Conservation (phyloP, 148 eudicot species). For the Vaccinium myrtillus region DNA sequence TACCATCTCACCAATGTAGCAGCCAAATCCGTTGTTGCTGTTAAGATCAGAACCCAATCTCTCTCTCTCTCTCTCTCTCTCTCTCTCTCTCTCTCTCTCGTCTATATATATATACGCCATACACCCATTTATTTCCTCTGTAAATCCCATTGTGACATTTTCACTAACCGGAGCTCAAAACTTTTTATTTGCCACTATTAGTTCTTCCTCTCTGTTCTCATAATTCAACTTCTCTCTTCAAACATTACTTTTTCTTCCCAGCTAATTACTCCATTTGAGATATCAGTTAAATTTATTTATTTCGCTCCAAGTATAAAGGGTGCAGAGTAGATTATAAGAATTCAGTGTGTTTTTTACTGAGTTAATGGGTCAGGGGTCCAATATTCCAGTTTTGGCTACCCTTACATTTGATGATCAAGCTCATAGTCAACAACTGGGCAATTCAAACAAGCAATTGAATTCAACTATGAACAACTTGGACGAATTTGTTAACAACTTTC, state of each 20-base stretch:
- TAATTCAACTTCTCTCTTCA: background rate
- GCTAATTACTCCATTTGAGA: background rate
- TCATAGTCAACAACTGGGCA: background rate
- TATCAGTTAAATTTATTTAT: background rate
- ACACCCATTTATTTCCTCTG: background rate
- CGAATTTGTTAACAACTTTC: background rate
- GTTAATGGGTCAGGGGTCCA: background rate
- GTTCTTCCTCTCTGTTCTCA: background rate
- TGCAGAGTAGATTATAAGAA: background rate
- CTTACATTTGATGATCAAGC: too few species aligned
- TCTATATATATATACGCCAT: background rate
- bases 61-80: constrained; percentile 9
- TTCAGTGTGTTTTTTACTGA: background rate
- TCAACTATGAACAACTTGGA: background rate
- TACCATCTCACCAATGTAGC: constrained; percentile 17
- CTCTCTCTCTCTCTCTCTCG: background rate
- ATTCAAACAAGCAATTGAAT: background rate
- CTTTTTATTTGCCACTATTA: background rate
- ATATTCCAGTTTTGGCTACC: constrained; percentile 1
- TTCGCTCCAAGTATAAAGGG: background rate
- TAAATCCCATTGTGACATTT: background rate
- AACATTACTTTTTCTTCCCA: background rate
- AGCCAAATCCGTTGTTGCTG: constrained; percentile 19
- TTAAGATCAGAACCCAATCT: constrained; percentile 12
- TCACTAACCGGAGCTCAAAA: background rate